Conservation (phyloP, 805 yeast species). For the Hyphopichia homilentoma region DNA sequence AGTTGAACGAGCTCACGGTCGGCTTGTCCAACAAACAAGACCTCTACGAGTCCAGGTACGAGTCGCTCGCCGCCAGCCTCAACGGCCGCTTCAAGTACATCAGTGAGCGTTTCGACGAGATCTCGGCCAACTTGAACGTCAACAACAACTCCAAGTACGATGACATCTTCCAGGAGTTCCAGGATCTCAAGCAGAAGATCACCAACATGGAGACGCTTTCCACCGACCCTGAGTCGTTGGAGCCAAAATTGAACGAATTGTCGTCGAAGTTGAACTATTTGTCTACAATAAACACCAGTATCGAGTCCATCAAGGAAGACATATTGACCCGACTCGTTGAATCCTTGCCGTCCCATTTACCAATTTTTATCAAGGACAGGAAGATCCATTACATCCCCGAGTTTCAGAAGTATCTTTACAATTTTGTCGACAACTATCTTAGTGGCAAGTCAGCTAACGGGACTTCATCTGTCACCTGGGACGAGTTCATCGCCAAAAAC, state of each 20-base stretch:
- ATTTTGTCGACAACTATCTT: conserved; percentile 26
- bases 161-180: conserved; percentile 10
- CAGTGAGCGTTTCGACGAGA: conserved; percentile 8
- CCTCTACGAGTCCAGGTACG: conserved; percentile 12
- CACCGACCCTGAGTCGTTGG: conserved; percentile 7
- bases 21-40: conserved; percentile 17
- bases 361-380: conserved; percentile 27
- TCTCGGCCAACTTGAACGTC: conserved; percentile 4
- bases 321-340: conserved; percentile 16
- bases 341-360: conserved; percentile 27
- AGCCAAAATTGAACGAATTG: conserved; percentile 13
- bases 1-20: conserved; percentile 11
- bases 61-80: conserved; percentile 10
- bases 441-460: conserved; percentile 4
- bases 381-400: conserved; percentile 38
- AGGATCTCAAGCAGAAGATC: conserved; percentile 9
- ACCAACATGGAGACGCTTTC: background rate
- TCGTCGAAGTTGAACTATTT: conserved; percentile 12
- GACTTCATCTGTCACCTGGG: conserved; percentile 17
- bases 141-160: conserved; percentile 5
- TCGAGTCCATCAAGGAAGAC: conserved; percentile 12
- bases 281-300: conserved; percentile 8
- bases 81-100: conserved; percentile 14
- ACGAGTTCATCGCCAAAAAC: conserved; percentile 17
- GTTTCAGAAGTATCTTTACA: conserved; percentile 31